Evolutionary conservation across 2,329 filamentous ascomycete species (phyloP).

Genomic region (Verticillium longisporum): DNA sequence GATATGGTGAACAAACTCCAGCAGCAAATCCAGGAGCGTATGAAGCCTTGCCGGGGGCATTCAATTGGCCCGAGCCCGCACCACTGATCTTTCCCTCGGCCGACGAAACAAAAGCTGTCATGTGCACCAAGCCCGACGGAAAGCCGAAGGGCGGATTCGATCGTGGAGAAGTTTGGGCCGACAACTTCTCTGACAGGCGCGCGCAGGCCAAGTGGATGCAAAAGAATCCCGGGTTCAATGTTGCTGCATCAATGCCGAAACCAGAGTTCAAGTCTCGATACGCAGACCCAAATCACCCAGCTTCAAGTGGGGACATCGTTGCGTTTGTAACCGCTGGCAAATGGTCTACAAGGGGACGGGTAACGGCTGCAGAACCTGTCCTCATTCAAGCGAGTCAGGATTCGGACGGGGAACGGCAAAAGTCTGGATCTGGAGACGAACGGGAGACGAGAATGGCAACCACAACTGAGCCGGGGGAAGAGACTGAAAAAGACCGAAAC

Average conservation of each 20-base stretch:
- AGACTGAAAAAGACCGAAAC: not conserved
- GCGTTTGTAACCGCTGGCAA: conserved; percentile 17
- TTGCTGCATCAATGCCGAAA: conserved; percentile 14
- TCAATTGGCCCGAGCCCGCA: conserved; percentile 36
- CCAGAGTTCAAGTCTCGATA: conserved; percentile 18
- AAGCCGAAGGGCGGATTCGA: conserved; percentile 13
- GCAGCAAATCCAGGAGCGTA: not conserved
- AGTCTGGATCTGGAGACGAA: not conserved
- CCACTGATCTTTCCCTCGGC: conserved; percentile 40
- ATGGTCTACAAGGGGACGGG: not conserved
- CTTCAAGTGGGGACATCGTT: conserved; percentile 16
- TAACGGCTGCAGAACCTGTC: not conserved
- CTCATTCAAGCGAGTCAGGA: not conserved
- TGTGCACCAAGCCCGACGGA: conserved; percentile 7
- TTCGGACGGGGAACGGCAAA: conserved; percentile 4
- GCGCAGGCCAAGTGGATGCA: conserved; percentile 14
- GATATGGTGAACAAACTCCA: not conserved
- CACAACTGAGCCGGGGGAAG: not conserved
- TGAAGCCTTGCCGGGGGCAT: conserved; percentile 20
- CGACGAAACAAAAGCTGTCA: conserved; percentile 18
- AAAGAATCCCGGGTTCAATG: conserved; percentile 8
- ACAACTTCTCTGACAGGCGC: conserved; percentile 13
- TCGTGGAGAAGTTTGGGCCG: conserved; percentile 13
- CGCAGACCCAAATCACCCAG: conserved; percentile 18
- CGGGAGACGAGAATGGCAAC: too few species aligned